Conservation (phyloP, 371 early-diverging fungal species). For the Mortierella sp. region DNA sequence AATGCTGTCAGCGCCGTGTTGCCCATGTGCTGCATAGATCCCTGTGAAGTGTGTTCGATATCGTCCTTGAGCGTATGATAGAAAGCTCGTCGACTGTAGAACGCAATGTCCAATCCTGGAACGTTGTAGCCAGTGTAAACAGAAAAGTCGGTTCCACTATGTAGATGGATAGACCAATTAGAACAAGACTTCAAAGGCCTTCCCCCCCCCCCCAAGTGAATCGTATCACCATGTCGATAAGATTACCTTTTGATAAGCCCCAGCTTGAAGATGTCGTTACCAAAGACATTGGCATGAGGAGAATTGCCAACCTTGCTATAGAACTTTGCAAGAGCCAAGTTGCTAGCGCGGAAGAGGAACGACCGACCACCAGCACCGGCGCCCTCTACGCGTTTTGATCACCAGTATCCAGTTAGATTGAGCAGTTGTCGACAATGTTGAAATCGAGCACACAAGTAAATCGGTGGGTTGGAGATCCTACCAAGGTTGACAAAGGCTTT, state of each 20-base stretch:
- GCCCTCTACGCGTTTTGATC: constrained; percentile 61
- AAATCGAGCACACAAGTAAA: neutral
- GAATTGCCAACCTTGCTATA: constrained; percentile 56
- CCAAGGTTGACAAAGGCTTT: constrained; percentile 85
- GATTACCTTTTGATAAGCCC: constrained; percentile 68
- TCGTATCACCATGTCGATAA: too few relatives aligned
- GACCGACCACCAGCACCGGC: constrained; percentile 85
- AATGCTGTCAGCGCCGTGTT: constrained; percentile 58
- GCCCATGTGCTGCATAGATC: constrained; percentile 75
- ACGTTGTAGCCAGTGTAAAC: constrained; percentile 65
- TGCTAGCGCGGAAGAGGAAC: constrained; percentile 73
- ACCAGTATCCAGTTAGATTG: neutral
- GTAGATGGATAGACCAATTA: too few relatives aligned
- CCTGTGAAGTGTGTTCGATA: constrained; percentile 60
- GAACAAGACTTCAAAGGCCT: too few relatives aligned
- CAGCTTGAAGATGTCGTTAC: constrained; percentile 74
- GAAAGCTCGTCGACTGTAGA: constrained; percentile 72
- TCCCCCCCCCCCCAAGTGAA: too few relatives aligned
- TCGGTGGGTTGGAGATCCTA: constrained; percentile 19
- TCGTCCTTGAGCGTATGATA: constrained; percentile 78
- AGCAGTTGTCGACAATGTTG: neutral
- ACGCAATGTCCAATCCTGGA: constrained; percentile 83
- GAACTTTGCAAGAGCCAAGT: constrained; percentile 59
- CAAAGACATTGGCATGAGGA: constrained; percentile 66
- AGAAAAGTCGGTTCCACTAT: constrained; percentile 75